A percentile compares a stretch with the other conserved stretches of the same genome.
phyloP scores from a whole-genome alignment of 2,329 filamentous ascomycete genomes.

The Laburnicola sp. region DNA sequence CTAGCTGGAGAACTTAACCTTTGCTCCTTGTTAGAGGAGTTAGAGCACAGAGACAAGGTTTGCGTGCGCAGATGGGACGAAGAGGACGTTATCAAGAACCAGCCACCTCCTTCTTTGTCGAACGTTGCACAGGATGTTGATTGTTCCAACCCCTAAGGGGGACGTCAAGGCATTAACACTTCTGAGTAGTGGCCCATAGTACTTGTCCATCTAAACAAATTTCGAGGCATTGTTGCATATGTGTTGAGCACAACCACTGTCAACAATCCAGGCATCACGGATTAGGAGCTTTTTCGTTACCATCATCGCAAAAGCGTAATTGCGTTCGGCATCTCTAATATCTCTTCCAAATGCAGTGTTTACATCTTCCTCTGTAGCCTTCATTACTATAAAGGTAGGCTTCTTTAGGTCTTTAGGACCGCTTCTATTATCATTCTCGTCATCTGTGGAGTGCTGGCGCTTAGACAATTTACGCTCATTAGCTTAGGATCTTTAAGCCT shows the following conservation, averaged over 20 bases:
- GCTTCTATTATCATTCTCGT: background rate
- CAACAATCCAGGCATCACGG: constrained; percentile 12
- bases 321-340: constrained; percentile 1
- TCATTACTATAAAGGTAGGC: constrained; percentile 9
- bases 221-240: constrained; percentile 8
- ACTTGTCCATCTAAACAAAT: constrained; percentile 3
- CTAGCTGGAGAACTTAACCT: too few relatives aligned
- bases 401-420: too few relatives aligned
- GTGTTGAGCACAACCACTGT: constrained; percentile 12
- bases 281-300: constrained; percentile 13
- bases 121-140: constrained; percentile 7
- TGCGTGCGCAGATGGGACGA: constrained; percentile 12
- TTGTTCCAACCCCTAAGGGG: constrained; percentile 5
- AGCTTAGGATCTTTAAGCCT: background rate
- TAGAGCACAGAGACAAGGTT: constrained; percentile 9
- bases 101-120: constrained; percentile 8
- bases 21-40: too few relatives aligned
- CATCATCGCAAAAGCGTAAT: constrained; percentile 7
- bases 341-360: constrained; percentile 10
- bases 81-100: too few relatives aligned
- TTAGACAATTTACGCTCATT: constrained; percentile 2
- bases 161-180: constrained; percentile 8
- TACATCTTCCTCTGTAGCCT: constrained; percentile 6
- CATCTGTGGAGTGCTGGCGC: constrained; percentile 1
- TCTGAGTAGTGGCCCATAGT: constrained; percentile 1